phyloP scores from a whole-genome alignment of 2,329 filamentous ascomycete species.

The Ophiostoma angusticollis region DNA sequence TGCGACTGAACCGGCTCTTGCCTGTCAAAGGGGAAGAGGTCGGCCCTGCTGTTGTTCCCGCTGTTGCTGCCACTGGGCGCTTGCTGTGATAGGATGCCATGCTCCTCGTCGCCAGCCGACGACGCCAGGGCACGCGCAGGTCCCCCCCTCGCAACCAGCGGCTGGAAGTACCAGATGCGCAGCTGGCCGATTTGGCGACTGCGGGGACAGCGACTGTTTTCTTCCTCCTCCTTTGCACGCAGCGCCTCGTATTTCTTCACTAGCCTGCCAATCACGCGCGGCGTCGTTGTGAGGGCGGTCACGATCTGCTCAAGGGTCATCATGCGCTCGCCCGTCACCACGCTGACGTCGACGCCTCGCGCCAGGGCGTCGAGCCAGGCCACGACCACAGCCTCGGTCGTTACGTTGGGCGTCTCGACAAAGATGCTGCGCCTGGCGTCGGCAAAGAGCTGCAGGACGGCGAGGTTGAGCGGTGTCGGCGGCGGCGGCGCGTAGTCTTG shows the following conservation, averaged over 20 bases:
- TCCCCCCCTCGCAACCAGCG: no score
- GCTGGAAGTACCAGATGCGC: slow-evolving; percentile 44
- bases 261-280: slow-evolving; percentile 47
- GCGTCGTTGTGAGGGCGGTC: slow-evolving; percentile 63
- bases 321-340: slow-evolving; percentile 55
- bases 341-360: slow-evolving; percentile 53
- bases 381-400: slow-evolving; percentile 49
- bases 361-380: slow-evolving; percentile 47
- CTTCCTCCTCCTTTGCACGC: neutral
- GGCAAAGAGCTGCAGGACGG: slow-evolving; percentile 47
- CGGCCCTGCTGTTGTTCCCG: neutral
- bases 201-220: no score
- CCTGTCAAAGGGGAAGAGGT: slow-evolving; percentile 14
- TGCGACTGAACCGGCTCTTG: slow-evolving; percentile 61
- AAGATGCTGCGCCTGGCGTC: slow-evolving; percentile 47
- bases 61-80: neutral
- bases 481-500: slow-evolving; percentile 25
- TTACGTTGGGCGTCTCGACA: slow-evolving; percentile 69
- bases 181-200: slow-evolving; percentile 42
- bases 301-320: slow-evolving; percentile 74
- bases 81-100: neutral
- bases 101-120: slow-evolving; percentile 13
- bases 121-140: no score
- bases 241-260: slow-evolving; percentile 37
- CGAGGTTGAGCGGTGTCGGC: slow-evolving; percentile 55